Base-by-base conservation (phyloP, 208 protist genomes). In the Trypanosoma mega region DNA sequence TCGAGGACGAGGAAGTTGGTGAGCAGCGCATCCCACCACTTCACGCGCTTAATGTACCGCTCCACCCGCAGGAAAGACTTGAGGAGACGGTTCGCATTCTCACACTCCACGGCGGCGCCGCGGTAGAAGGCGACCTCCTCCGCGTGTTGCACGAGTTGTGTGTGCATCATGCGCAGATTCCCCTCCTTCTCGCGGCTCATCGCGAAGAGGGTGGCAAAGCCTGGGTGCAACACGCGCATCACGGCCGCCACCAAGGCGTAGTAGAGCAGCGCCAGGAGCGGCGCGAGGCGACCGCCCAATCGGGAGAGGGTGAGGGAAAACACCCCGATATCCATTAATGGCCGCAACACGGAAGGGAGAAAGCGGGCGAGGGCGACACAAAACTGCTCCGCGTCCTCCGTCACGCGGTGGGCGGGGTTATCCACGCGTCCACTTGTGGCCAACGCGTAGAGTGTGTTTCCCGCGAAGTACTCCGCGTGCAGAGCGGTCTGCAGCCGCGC, bases 71-170 rank as follows among this genome's bases (percentile, higher is more conserved):
- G 58, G 54, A 94, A 80, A 16, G 74, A 85, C 27, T 69, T 39
- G 24, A 96, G 53, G 36, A 89, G 53, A n/a, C 70, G 68, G 16
- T 92, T 81, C 20, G 80, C 77, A 50, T 93, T 84, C 58, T 80
- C 67, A 2, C 78, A 57, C 68, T 97, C 92, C n/a, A 87, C 49
- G 21, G 83, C 75, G 43, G 87, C 90, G 31, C 92, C 92, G 33
- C 84, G 78, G 51, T 95, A 96, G 56, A 97, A 97, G 9, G 92
- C 87, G 37, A 97, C 80, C 73, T 94, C 85, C 72, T 97, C 89
- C 0, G 90, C 87, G 61, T 97, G 90, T 31, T 76, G 73, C 30
- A 89, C 66, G 9, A 97, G 60, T 54, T 92, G 82, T 43, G 78
- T 82, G 54, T 97, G 90, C 31, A 79, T 77, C 33, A 80, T 75